These are phyloP conservation scores for Metschnikowia drakensbergensis DNA, from an alignment of 805 yeast species.

Conservation along the genomic window DNA sequence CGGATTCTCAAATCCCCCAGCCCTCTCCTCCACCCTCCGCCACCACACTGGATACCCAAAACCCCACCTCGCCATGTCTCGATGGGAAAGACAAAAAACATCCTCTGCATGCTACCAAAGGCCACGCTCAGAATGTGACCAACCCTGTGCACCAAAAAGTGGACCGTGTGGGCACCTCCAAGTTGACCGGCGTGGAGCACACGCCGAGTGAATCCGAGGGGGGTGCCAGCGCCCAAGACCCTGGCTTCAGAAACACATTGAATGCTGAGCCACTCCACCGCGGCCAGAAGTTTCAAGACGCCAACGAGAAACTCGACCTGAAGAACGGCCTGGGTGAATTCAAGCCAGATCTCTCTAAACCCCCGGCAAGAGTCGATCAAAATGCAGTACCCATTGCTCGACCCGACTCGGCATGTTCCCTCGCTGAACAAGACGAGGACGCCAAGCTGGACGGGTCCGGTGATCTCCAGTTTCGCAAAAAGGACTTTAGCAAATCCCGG, in stretches of 20 bases:
- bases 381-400: slow-evolving; percentile 1
- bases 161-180: background rate
- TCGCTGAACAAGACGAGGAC: slow-evolving; percentile 1
- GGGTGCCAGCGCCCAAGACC: background rate
- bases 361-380: background rate
- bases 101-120: too few species aligned
- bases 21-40: too few species aligned
- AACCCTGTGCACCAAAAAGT: too few species aligned
- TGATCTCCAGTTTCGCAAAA: slow-evolving; percentile 35
- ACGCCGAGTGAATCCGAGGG: background rate
- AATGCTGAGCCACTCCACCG: background rate
- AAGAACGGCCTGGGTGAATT: background rate
- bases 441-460: slow-evolving; percentile 10
- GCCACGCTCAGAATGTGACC: too few species aligned
- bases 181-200: background rate
- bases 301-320: background rate
- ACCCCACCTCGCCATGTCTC: too few species aligned
- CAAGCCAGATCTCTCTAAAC: background rate
- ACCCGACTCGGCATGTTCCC: background rate
- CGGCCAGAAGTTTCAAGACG: background rate
- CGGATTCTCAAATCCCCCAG: background rate
- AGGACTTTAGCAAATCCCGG: slow-evolving; percentile 33
- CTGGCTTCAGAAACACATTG: background rate
- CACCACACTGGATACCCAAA: background rate
- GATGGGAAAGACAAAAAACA: too few species aligned